phyloP scores from a whole-genome alignment of 768 basidiomycete genomes.

The Boletus subcaerulescens region DNA sequence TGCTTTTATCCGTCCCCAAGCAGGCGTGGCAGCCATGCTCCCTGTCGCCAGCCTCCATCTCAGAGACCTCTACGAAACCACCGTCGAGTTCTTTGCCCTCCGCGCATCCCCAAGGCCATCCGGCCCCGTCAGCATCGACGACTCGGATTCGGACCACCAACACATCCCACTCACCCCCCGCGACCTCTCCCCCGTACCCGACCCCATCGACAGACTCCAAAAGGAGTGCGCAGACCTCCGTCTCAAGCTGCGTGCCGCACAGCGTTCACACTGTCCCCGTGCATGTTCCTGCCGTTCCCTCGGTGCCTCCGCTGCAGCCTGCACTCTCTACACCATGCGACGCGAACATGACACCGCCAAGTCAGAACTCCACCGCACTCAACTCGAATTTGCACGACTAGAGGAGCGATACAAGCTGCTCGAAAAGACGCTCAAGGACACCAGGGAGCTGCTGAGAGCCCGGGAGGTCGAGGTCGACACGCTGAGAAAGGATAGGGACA shows the following conservation, averaged over 20 bases:
- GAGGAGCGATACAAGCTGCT: conserved; percentile 62
- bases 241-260: conserved; percentile 40
- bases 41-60: conserved; percentile 47
- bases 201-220: conserved; percentile 38
- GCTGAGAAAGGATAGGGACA: conserved; percentile 42
- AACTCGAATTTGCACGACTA: conserved; percentile 50
- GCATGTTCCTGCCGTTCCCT: conserved; percentile 31
- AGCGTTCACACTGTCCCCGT: conserved; percentile 32
- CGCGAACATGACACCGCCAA: conserved; percentile 57
- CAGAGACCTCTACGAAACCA: conserved; percentile 48
- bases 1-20: conserved; percentile 35
- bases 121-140: conserved; percentile 26
- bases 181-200: conserved; percentile 38
- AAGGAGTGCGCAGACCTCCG: conserved; percentile 44
- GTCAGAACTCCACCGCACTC: conserved; percentile 52
- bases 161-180: conserved; percentile 28
- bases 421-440: conserved; percentile 62
- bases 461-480: conserved; percentile 61
- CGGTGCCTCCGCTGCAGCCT: conserved; percentile 42
- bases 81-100: conserved; percentile 58
- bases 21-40: conserved; percentile 34
- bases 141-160: conserved; percentile 27
- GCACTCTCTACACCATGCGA: conserved; percentile 40
- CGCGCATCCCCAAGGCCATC: conserved; percentile 35
- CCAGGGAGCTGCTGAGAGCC: conserved; percentile 53